A percentile compares a stretch with the other conserved stretches of the same genome.
Evolutionary conservation across 768 basidiomycete genomes (phyloP).

Genomic region (Kwoniella dejecticola): DNA sequence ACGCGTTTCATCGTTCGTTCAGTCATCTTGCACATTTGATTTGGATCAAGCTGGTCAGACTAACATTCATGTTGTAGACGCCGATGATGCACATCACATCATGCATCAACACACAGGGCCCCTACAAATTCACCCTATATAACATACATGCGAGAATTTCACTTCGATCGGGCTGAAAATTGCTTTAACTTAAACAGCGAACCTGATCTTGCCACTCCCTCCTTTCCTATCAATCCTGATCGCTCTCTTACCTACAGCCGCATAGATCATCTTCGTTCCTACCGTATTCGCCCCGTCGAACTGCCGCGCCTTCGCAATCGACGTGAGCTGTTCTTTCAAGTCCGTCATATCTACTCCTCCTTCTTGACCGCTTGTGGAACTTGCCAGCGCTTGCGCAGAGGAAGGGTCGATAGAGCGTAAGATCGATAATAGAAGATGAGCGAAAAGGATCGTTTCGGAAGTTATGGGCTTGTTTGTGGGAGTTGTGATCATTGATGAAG

Average conservation of each 20-base stretch:
- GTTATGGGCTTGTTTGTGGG: constrained; percentile 26
- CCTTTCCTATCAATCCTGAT: constrained; percentile 46
- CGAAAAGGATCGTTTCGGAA: constrained; percentile 37
- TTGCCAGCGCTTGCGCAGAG: background rate
- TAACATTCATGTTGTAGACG: too few relatives aligned
- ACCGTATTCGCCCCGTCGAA: constrained; percentile 33
- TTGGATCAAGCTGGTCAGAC: too few relatives aligned
- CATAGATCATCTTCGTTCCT: constrained; percentile 47
- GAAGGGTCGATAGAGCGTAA: constrained; percentile 10
- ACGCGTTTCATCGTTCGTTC: background rate
- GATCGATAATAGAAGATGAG: constrained; percentile 36
- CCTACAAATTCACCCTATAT: too few relatives aligned
- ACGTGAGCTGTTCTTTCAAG: constrained; percentile 37
- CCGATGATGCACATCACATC: too few relatives aligned
- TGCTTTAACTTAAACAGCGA: constrained; percentile 22
- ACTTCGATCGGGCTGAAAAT: background rate
- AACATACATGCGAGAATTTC: constrained; percentile 5
- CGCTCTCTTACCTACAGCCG: constrained; percentile 43
- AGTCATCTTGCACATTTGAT: too few relatives aligned
- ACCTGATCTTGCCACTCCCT: constrained; percentile 26
- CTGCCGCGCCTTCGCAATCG: constrained; percentile 34
- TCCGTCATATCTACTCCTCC: constrained; percentile 31
- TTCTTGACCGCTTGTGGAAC: background rate
- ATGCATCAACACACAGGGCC: too few relatives aligned
- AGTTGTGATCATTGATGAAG: constrained; percentile 31